Conservation (phyloP, 2,329 filamentous ascomycete genomes). For the Cadophora luteo-olivacea region DNA sequence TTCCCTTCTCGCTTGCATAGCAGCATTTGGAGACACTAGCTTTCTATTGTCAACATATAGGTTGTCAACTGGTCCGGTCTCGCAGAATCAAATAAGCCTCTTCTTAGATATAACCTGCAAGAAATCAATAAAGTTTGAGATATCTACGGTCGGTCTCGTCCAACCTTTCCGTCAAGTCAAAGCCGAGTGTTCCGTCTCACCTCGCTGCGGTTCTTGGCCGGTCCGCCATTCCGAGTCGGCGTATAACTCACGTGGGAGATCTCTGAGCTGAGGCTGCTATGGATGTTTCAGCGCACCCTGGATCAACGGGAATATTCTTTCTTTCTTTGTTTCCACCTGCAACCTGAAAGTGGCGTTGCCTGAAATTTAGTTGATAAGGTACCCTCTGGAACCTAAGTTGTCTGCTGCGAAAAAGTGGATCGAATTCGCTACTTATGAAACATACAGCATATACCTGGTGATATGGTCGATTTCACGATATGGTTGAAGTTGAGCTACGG, state of each 20-base stretch:
- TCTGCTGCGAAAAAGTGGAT: background rate
- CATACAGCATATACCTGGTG: too few species aligned
- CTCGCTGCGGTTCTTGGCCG: background rate
- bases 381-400: background rate
- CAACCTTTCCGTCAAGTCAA: background rate
- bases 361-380: background rate
- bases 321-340: background rate
- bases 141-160: background rate
- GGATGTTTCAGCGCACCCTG: background rate
- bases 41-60: background rate
- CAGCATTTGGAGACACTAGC: background rate
- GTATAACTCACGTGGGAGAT: conserved; percentile 12
- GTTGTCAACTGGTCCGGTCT: background rate
- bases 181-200: conserved; percentile 12
- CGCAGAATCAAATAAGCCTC: background rate
- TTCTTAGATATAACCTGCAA: background rate
- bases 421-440: background rate
- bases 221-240: conserved; percentile 6
- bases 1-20: background rate
- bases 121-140: background rate
- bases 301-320: background rate
- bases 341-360: background rate
- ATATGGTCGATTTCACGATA: background rate
- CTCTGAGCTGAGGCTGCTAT: background rate
- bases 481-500: background rate